Base-by-base conservation (phyloP, 768 basidiomycete species). In the Boletus insuetus region DNA sequence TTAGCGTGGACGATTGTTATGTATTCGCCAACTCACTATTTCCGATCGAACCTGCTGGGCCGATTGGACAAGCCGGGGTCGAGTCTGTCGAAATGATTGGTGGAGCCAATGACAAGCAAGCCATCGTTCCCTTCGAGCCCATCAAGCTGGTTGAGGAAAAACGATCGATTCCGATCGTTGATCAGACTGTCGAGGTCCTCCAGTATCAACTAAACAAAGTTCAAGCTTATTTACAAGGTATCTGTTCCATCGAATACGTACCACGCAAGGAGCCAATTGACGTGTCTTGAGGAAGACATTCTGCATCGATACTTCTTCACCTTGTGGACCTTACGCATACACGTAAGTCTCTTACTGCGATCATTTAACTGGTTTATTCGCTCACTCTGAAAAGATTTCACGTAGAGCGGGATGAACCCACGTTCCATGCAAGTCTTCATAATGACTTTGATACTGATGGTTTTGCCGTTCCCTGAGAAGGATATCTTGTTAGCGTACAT, bases 131-230 rank as follows among this genome's bases (percentile, higher is more conserved):
- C 80, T 64, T 86, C 83, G 32, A 93, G 69, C 1, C 91, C 91
- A 58, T 94, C 91, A 9, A 91, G 73, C 66, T 93, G 86, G 64
- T 94, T 94, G 46, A 94, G 77, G 82, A 94, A 94, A 77, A 90
- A 93, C 3, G 89, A 89, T 31, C 91, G 82, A 64, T 92, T 93
- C 8, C 65, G 47, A 62, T 91, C 82, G 56, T 82, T 89, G 73
- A 94, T 89, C 37, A 92, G 77, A 59, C 86, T 87, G 62, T 94
- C 92, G 8, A 94, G 70, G 59, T 85, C 84, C 60, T 85, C 83
- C n/a, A 84, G 61, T 46, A 84, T 70, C 55, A 68, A 43, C 67
- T 69, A 47, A 41, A 53, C 19, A 13, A 14, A 3, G 29, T 34
- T 32, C 46, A 11, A 48, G 51, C 29, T 37, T 2, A 8, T 45